Conservation (phyloP, 2,329 filamentous ascomycete species). For the Lachnellula willkommii region DNA sequence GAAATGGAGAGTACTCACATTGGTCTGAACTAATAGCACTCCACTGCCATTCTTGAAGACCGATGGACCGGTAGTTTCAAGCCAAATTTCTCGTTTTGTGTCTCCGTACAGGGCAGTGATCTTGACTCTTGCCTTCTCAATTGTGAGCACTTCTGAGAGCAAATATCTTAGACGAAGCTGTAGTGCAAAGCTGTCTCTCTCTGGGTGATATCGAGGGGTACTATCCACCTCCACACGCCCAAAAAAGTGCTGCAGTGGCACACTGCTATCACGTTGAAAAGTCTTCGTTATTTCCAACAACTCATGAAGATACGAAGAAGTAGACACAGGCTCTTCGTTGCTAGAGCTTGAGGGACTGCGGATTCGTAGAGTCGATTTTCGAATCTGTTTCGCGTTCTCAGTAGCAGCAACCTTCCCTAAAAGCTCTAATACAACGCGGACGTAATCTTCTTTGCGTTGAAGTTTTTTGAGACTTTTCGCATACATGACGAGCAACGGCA, state of each 20-base stretch:
- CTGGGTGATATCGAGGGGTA: slow-evolving; percentile 62
- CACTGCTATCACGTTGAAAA: slow-evolving; percentile 56
- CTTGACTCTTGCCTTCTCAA: slow-evolving; percentile 61
- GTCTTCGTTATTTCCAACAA: slow-evolving; percentile 27
- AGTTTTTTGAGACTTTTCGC: slow-evolving; percentile 74
- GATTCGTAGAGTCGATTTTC: slow-evolving; percentile 28
- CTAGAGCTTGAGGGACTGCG: slow-evolving; percentile 8
- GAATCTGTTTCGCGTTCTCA: slow-evolving; percentile 44
- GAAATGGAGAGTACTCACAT: slow-evolving; percentile 32
- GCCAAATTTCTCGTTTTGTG: slow-evolving; percentile 61
- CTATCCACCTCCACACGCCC: slow-evolving; percentile 61
- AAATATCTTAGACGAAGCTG: slow-evolving; percentile 65
- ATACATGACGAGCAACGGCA: slow-evolving; percentile 82
- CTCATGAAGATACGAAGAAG: slow-evolving; percentile 28
- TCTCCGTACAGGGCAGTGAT: slow-evolving; percentile 52
- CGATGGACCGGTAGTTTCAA: slow-evolving; percentile 42
- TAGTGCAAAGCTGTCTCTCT: slow-evolving; percentile 70
- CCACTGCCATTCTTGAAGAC: slow-evolving; percentile 43
- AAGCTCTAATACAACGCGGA: slow-evolving; percentile 68
- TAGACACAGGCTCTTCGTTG: slow-evolving; percentile 15
- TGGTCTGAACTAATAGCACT: slow-evolving; percentile 41
- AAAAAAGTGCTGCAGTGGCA: slow-evolving; percentile 71
- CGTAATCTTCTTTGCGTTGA: slow-evolving; percentile 71
- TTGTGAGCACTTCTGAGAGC: slow-evolving; percentile 61
- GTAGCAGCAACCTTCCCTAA: slow-evolving; percentile 60